Evolutionary conservation across 202 grass and related monocot species (phyloP).

Genomic region (Eragrostis tef): DNA sequence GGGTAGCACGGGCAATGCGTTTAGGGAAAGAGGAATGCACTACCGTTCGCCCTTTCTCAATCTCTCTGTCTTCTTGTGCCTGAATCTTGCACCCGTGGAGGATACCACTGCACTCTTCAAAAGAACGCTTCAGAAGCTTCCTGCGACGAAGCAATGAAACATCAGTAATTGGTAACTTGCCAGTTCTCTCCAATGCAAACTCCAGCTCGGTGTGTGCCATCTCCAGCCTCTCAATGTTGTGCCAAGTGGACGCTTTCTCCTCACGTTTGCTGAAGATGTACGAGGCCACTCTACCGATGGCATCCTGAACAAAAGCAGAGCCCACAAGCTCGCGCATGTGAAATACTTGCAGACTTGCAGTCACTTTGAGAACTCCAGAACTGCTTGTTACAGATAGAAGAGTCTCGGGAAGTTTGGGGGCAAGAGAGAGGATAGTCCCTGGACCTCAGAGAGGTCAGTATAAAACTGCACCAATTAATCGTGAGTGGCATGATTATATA

Average conservation of each 20-base stretch:
- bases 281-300: background rate
- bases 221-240: background rate
- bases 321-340: background rate
- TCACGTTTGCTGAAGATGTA: background rate
- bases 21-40: background rate
- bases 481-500: no score
- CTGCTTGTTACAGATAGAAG: no score
- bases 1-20: no score
- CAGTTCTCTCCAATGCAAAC: background rate
- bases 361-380: no score
- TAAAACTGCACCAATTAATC: no score
- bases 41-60: background rate
- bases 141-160: background rate
- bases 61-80: background rate
- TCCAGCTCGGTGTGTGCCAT: slow-evolving; percentile 9
- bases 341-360: background rate
- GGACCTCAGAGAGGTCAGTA: no score
- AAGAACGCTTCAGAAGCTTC: background rate
- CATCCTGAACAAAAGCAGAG: slow-evolving; percentile 5
- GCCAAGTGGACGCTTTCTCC: background rate
- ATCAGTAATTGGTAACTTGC: background rate
- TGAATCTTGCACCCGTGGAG: background rate
- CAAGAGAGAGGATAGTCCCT: no score
- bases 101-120: background rate
- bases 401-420: no score